phyloP scores from a whole-genome alignment of 2,329 filamentous ascomycete species.

The Pyrenophora seminiperda region DNA sequence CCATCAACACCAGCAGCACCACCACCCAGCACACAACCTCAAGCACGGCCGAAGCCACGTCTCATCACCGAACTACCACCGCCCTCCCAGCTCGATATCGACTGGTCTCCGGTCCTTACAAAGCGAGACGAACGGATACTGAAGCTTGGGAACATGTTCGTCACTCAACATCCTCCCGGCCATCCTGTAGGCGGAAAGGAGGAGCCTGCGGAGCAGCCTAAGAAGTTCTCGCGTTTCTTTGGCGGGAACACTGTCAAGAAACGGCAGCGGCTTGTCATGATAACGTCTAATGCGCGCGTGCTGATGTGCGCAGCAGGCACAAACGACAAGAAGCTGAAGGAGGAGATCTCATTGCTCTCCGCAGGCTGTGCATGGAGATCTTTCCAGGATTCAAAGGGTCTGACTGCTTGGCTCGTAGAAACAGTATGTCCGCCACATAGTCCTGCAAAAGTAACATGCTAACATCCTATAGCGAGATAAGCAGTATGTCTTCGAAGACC shows the following conservation, averaged over 20 bases:
- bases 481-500: conserved; percentile 91
- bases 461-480: conserved; percentile 71
- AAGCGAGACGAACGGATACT: conserved; percentile 91
- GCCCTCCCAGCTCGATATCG: conserved; percentile 45
- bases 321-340: conserved; percentile 93
- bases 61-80: conserved; percentile 95
- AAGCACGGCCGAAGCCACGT: conserved; percentile 63
- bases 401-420: conserved; percentile 88
- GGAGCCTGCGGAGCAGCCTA: conserved; percentile 66
- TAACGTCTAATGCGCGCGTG: conserved; percentile 88
- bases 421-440: conserved; percentile 69
- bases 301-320: conserved; percentile 89
- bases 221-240: conserved; percentile 93
- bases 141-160: conserved; percentile 88
- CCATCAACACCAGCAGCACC: conserved; percentile 36
- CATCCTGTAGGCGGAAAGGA: conserved; percentile 75
- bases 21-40: conserved; percentile 21
- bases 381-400: conserved; percentile 82
- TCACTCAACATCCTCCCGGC: conserved; percentile 76
- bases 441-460: background rate
- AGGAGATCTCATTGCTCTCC: conserved; percentile 82
- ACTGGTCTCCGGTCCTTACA: conserved; percentile 96
- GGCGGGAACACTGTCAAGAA: conserved; percentile 90
- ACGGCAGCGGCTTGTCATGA: conserved; percentile 88
- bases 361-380: conserved; percentile 78